Evolutionary conservation across 2,329 filamentous ascomycete genomes (phyloP).

Genomic region (Saccharata proteae): DNA sequence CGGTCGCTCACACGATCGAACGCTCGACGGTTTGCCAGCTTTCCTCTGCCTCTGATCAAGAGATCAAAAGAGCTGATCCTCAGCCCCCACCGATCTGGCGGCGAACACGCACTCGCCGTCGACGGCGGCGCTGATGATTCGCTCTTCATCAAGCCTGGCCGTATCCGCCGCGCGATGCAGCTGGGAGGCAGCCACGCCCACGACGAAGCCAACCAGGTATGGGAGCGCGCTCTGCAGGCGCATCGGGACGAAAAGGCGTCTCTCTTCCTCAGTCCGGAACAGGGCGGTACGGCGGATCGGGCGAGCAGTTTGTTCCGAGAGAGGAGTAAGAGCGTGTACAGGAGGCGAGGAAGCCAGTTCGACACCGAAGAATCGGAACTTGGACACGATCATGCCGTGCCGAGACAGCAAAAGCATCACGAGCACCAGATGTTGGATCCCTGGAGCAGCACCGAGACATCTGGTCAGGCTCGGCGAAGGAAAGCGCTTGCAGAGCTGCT

Average conservation of each 20-base stretch:
- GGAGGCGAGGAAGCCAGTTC: background rate
- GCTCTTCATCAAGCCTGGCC: too few species aligned
- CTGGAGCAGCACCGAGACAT: background rate
- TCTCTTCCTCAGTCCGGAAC: conserved; percentile 22
- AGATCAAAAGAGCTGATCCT: too few species aligned
- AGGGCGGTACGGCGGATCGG: conserved; percentile 12
- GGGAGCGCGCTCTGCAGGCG: conserved; percentile 24
- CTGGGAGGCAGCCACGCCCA: too few species aligned
- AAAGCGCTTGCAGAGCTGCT: background rate
- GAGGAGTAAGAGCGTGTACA: conserved; percentile 3
- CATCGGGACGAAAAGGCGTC: conserved; percentile 23
- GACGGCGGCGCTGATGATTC: too few species aligned
- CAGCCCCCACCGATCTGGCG: too few species aligned
- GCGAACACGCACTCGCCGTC: too few species aligned
- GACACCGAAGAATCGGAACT: background rate
- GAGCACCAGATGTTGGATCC: too few species aligned
- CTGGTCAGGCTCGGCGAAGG: conserved; percentile 1
- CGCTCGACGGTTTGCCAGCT: too few species aligned
- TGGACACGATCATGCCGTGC: background rate
- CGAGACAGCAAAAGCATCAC: too few species aligned
- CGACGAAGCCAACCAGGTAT: conserved; percentile 17
- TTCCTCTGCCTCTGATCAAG: too few species aligned
- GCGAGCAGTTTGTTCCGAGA: conserved; percentile 4
- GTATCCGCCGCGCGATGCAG: too few species aligned
- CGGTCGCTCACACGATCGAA: too few species aligned